Evolutionary conservation across 1,139 yeast species (phyloP).

Genomic region (Sugiyamaella japonica): DNA sequence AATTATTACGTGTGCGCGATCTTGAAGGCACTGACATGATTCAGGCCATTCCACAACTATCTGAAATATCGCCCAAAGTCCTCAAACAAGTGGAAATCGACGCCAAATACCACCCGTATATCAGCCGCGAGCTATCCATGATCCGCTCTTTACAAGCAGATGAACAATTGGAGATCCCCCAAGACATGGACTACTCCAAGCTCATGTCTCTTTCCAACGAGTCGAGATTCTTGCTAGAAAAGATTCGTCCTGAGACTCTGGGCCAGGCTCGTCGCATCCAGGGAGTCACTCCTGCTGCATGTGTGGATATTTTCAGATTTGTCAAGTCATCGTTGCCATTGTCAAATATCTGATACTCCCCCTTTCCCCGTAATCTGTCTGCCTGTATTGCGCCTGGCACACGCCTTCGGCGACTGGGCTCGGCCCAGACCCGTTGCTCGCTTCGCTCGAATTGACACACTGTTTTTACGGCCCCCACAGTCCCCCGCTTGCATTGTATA

Average conservation of each 20-base stretch:
- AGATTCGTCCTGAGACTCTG: conserved; percentile 79
- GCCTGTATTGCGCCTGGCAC: too few species aligned
- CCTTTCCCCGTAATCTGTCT: too few species aligned
- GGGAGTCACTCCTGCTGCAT: conserved; percentile 78
- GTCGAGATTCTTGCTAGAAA: conserved; percentile 66
- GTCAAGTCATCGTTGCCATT: conserved; percentile 2
- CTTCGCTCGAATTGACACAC: too few species aligned
- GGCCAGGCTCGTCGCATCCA: conserved; percentile 95
- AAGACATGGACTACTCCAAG: conserved; percentile 57
- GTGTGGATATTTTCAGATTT: conserved; percentile 39
- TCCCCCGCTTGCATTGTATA: not conserved
- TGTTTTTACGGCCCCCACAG: too few species aligned
- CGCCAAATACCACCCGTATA: conserved; percentile 80
- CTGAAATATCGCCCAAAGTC: conserved; percentile 52
- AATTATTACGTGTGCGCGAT: conserved; percentile 51
- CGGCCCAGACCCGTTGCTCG: too few species aligned
- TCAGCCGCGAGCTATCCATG: conserved; percentile 67
- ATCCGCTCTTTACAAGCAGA: conserved; percentile 80
- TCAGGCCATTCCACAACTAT: conserved; percentile 40
- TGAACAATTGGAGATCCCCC: conserved; percentile 69
- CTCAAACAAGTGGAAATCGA: conserved; percentile 68
- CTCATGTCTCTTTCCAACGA: conserved; percentile 65
- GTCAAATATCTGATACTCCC: not conserved
- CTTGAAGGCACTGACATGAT: conserved; percentile 41
- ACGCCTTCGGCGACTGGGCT: too few species aligned